phyloP scores from a whole-genome alignment of 2,329 filamentous ascomycete species.

The Sporothrix pallida region DNA sequence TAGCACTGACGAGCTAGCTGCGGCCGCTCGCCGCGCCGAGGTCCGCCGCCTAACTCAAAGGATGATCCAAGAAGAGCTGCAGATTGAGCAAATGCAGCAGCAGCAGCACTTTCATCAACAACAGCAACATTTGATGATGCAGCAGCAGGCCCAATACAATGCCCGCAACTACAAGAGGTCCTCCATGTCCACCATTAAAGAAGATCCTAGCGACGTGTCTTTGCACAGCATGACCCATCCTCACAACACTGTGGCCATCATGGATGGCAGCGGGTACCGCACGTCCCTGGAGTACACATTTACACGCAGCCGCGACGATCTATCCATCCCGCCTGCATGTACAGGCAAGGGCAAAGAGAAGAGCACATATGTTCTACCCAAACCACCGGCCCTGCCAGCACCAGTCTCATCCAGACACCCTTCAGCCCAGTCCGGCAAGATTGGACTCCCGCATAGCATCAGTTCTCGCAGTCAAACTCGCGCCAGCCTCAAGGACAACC shows the following conservation, averaged over 20 bases:
- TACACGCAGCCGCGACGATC: neutral
- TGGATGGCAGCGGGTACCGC: neutral
- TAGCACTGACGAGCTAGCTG: constrained; percentile 55
- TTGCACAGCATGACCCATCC: neutral
- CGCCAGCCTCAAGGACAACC: neutral
- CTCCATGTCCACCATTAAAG: constrained; percentile 38
- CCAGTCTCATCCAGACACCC: neutral
- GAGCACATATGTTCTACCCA: neutral
- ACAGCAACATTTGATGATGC: neutral
- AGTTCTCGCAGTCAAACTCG: neutral
- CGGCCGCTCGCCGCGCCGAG: constrained; percentile 59
- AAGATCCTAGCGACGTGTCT: constrained; percentile 34
- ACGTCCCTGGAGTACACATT: neutral
- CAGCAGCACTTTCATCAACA: constrained; percentile 1
- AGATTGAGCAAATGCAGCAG: constrained; percentile 48
- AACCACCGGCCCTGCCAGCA: neutral
- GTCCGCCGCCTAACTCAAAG: constrained; percentile 61
- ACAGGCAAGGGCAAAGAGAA: neutral
- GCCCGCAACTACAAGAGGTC: constrained; percentile 30
- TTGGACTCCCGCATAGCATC: constrained; percentile 5
- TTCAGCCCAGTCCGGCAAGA: neutral
- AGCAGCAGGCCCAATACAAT: neutral
- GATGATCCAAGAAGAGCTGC: constrained; percentile 64
- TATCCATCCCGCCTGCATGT: neutral
- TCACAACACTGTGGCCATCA: neutral